These are phyloP conservation scores for Venturia aucupariae DNA, from an alignment of 2,329 filamentous ascomycete genomes.

Conservation along the genomic window DNA sequence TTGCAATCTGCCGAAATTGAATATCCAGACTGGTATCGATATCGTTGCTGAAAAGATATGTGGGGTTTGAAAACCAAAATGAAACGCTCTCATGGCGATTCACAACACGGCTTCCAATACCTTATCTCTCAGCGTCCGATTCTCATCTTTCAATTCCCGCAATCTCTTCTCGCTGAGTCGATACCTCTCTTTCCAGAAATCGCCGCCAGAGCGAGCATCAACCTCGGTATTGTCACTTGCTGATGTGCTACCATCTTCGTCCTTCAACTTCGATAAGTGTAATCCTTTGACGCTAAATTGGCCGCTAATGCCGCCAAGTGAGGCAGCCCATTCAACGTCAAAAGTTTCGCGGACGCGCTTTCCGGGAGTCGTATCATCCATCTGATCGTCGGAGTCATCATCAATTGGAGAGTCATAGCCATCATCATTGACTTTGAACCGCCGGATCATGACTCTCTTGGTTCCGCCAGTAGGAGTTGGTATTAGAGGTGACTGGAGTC, in stretches of 20 bases:
- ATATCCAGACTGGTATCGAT: not conserved
- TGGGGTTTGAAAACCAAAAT: not conserved
- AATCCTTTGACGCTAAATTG: constrained; percentile 36
- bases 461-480: constrained; percentile 18
- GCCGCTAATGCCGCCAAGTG: constrained; percentile 33
- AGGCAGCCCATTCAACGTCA: constrained; percentile 35
- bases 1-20: not conserved
- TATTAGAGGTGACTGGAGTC: constrained; percentile 13
- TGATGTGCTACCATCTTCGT: constrained; percentile 11
- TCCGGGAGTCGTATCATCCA: constrained; percentile 15
- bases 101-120: constrained; percentile 31
- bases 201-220: constrained; percentile 9
- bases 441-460: constrained; percentile 32
- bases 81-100: not conserved
- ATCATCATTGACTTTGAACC: constrained; percentile 33
- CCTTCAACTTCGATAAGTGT: constrained; percentile 16
- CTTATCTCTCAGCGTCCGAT: constrained; percentile 27
- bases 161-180: constrained; percentile 26
- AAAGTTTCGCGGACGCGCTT: constrained; percentile 30
- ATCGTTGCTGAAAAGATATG: not conserved
- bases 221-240: constrained; percentile 1
- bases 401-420: constrained; percentile 33
- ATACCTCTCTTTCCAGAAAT: constrained; percentile 28
- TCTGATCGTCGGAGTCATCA: constrained; percentile 23
- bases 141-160: constrained; percentile 28